Percentiles rank a stretch among this genome's conserved stretches.
phyloP scores from a whole-genome alignment of 1,139 yeast species.

The Taphrina confusa region DNA sequence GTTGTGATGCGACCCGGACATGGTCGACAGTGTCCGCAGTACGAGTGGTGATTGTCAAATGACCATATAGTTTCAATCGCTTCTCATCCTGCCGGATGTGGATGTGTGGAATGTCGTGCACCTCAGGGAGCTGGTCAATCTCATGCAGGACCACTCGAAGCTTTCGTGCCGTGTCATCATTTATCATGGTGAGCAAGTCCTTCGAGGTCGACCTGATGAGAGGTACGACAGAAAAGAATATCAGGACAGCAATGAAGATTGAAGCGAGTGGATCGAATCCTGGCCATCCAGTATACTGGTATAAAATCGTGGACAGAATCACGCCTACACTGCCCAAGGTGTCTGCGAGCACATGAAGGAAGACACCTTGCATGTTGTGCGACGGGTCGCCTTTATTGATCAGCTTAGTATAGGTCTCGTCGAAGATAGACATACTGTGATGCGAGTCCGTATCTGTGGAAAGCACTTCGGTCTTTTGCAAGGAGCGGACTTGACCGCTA shows the following conservation, averaged over 20 bases:
- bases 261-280: constrained; percentile 93
- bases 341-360: constrained; percentile 88
- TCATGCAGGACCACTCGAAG: constrained; percentile 67
- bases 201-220: constrained; percentile 77
- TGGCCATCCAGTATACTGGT: constrained; percentile 52
- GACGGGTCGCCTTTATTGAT: constrained; percentile 49
- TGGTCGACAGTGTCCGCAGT: constrained; percentile 30
- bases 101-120: constrained; percentile 81
- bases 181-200: constrained; percentile 65
- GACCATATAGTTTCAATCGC: constrained; percentile 48
- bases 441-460: too few relatives aligned
- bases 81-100: constrained; percentile 78
- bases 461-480: too few relatives aligned
- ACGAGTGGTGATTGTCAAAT: constrained; percentile 42
- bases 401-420: too few relatives aligned
- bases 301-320: constrained; percentile 70
- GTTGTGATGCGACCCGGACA: constrained; percentile 6
- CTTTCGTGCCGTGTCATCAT: constrained; percentile 58
- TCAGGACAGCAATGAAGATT: constrained; percentile 75
- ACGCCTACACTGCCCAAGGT: constrained; percentile 97
- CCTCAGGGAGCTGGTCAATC: constrained; percentile 70
- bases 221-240: constrained; percentile 80
- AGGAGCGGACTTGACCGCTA: too few relatives aligned
- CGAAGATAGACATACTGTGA: too few relatives aligned
- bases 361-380: constrained; percentile 93